Percentiles rank a stretch among this genome's conserved stretches.
Conservation (phyloP, 2,329 filamentous ascomycete genomes). For the Coleophoma eucalyptorum region DNA sequence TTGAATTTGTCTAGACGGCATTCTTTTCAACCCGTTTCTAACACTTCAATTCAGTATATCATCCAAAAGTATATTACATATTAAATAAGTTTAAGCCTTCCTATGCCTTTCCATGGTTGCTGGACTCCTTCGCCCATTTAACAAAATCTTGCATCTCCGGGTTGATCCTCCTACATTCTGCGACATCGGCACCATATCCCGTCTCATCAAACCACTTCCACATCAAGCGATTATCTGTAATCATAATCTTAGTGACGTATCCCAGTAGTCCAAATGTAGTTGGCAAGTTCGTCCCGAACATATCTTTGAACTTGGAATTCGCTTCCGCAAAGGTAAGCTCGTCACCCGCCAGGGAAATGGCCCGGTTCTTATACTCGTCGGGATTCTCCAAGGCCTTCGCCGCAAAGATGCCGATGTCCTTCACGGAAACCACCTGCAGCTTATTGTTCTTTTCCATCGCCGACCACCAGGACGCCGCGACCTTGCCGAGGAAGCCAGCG, state of each 20-base stretch:
- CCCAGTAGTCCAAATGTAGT: conserved; percentile 24
- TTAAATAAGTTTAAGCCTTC: too few species aligned
- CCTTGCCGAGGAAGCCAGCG: conserved; percentile 1
- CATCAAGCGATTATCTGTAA: conserved; percentile 30
- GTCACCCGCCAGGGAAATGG: conserved; percentile 33
- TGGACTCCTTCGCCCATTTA: conserved; percentile 7
- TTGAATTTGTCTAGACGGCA: too few species aligned
- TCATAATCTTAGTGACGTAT: conserved; percentile 21
- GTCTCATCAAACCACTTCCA: conserved; percentile 32
- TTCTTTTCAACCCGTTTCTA: too few species aligned
- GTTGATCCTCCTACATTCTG: conserved; percentile 2
- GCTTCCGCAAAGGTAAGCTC: conserved; percentile 30
- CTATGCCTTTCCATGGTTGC: not conserved
- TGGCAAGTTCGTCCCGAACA: conserved; percentile 21
- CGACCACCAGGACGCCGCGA: not conserved
- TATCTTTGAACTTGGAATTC: conserved; percentile 23
- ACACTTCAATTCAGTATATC: too few species aligned
- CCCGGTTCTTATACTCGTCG: conserved; percentile 23
- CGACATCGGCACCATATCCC: conserved; percentile 30
- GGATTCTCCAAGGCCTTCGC: conserved; percentile 29
- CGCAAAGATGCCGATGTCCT: conserved; percentile 34
- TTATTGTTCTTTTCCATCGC: conserved; percentile 23
- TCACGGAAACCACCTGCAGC: conserved; percentile 28
- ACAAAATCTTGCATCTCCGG: conserved; percentile 4
- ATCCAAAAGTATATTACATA: too few species aligned